Evolutionary conservation across 169 alveolate genomes (phyloP), one percentile per base, ranked within the genome.

Genomic region (Nephromyces sp.): DNA sequence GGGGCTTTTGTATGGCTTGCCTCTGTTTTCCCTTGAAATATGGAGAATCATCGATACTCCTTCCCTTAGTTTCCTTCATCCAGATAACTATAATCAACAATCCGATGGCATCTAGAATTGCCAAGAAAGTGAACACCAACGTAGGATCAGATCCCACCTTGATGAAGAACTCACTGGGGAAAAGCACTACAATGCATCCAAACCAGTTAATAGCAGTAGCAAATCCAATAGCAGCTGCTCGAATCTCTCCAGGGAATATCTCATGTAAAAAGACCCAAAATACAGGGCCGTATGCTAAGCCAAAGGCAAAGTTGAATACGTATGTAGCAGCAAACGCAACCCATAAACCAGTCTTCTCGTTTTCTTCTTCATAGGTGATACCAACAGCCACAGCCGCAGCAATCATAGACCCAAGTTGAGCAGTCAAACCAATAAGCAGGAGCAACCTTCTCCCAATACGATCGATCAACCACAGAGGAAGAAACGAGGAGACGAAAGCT

Each of bases 191-290:
- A 65, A 85, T 76, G 22, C 90, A 89, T 29, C 86, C 80, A 3
- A 78, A 21, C 87, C 94, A 89, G 76, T 90, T 90, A 15, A 85
- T 27, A 22, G 85, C 79, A 0, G 90, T 83, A 30, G 94, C 92
- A 21, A 83, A 70, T 32, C 84, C 74, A 2, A 86, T 85, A 1
- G 90, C 93, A 15, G 89, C 82, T 63, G 84, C 90, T 81, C 87
- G 86, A 72, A 84, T 83, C 74, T 90, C 94, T 0, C 84, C 73
- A 0, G 94, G 90, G 80, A 78, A 84, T 63, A 88, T 89, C 80
- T 90, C 95, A 66, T 84, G 86, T 21, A 89, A 70, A 75, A 87
- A 88, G 5, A 89, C 86, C 94, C 94, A 89, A 67, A 87, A 71
- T 34, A 88, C 89, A 1, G 93, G 91, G 21, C 95, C 95, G 70